These are phyloP conservation scores for Fraxinus velutina DNA, from an alignment of 305 asterid genomes.

Conservation along the genomic window DNA sequence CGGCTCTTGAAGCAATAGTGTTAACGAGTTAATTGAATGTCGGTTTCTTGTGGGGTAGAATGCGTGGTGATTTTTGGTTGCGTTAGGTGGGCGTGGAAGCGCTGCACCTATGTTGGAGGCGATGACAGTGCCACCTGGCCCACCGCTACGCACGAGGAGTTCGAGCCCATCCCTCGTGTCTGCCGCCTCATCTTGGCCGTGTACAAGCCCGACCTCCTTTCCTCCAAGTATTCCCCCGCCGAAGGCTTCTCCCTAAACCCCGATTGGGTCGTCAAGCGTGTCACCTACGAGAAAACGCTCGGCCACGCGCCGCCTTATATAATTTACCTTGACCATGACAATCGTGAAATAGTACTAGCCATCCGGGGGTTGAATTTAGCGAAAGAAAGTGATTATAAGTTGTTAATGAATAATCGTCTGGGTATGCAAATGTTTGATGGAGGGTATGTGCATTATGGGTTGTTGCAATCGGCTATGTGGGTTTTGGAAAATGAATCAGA, in stretches of 20 bases:
- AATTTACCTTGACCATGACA: slow-evolving; percentile 67
- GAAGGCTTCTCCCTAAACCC: slow-evolving; percentile 70
- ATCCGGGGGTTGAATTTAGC: slow-evolving; percentile 70
- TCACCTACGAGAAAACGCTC: slow-evolving; percentile 56
- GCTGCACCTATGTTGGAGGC: slow-evolving; percentile 88
- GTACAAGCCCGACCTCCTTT: slow-evolving; percentile 65
- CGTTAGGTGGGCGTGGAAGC: slow-evolving; percentile 94
- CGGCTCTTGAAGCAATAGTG: neutral
- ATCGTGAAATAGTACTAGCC: slow-evolving; percentile 69
- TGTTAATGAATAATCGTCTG: slow-evolving; percentile 63
- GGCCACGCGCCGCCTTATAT: slow-evolving; percentile 86
- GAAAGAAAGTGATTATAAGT: slow-evolving; percentile 68
- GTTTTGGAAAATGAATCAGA: slow-evolving; percentile 65
- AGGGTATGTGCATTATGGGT: slow-evolving; percentile 85
- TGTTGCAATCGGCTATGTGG: slow-evolving; percentile 84
- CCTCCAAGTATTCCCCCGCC: slow-evolving; percentile 55
- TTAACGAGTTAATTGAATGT: slow-evolving; percentile 36
- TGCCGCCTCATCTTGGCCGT: slow-evolving; percentile 87
- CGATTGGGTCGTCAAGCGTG: slow-evolving; percentile 64
- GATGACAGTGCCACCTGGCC: slow-evolving; percentile 90
- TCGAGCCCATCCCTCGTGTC: slow-evolving; percentile 70
- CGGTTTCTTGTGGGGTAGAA: slow-evolving; percentile 75
- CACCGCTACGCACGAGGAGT: slow-evolving; percentile 63
- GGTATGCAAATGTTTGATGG: slow-evolving; percentile 96
- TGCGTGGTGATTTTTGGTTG: slow-evolving; percentile 72